Percentiles rank a stretch among this genome's conserved stretches.
Conservation (phyloP, 495 filamentous ascomycete species). For the Terfezia claveryi region DNA sequence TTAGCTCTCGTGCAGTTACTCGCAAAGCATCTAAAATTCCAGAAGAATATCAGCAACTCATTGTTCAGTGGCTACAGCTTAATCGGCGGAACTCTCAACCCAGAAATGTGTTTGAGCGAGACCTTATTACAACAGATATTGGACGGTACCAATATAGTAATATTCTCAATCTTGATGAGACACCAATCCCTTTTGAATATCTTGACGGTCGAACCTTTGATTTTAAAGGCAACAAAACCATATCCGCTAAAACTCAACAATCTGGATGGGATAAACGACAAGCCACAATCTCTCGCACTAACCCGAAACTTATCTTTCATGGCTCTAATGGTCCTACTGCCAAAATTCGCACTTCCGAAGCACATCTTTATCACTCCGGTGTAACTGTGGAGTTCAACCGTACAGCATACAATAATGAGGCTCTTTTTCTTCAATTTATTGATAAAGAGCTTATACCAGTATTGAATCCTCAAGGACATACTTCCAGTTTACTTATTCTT, state of each 20-base stretch:
- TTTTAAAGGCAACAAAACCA: neutral
- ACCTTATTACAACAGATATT: neutral
- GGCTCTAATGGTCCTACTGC: neutral
- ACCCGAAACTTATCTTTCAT: neutral
- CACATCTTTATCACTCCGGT: neutral
- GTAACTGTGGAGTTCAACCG: neutral
- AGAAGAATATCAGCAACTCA: no score
- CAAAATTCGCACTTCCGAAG: neutral
- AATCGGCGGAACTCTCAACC: no score
- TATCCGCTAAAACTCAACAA: neutral
- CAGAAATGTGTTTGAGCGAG: no score
- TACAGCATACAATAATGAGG: neutral
- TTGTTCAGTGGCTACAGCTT: no score
- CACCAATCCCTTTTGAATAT: no score
- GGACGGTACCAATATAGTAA: neutral
- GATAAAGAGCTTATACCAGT: neutral
- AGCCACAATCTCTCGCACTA: neutral
- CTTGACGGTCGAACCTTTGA: no score
- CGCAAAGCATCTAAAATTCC: no score
- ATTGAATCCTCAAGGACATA: conserved; percentile 12
- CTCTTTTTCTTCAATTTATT: neutral
- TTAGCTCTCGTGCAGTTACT: no score
- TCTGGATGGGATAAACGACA: neutral
- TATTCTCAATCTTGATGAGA: neutral
- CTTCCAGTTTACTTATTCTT: neutral